Percentiles rank a stretch among this genome's conserved stretches.
phyloP scores from a whole-genome alignment of 305 asterid species.

The Stenogyne calaminthoides region DNA sequence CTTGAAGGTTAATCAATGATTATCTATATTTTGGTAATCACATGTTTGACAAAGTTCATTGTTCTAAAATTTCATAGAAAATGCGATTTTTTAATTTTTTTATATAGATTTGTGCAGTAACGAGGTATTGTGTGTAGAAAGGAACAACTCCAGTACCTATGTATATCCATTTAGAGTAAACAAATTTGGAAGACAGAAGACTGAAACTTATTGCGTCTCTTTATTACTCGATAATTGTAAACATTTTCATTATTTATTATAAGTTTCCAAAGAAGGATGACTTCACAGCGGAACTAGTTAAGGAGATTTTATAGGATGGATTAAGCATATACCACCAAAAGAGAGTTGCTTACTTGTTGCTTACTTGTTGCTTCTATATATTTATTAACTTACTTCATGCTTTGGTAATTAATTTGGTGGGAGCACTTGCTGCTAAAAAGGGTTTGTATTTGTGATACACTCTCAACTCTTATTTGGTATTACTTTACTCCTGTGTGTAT shows the following conservation, averaged over 20 bases:
- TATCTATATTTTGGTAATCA: background rate
- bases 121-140: background rate
- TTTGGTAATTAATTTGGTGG: background rate
- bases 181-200: background rate
- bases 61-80: background rate
- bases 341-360: background rate
- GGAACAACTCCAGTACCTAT: background rate
- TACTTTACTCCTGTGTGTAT: background rate
- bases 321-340: background rate
- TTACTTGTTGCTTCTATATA: background rate
- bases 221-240: background rate
- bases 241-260: too few relatives aligned
- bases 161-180: background rate
- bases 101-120: background rate
- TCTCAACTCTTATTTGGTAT: background rate
- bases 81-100: background rate
- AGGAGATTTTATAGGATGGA: background rate
- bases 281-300: background rate
- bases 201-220: background rate
- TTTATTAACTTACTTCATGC: background rate
- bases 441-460: background rate
- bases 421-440: background rate
- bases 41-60: background rate
- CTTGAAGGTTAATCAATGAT: constrained; percentile 14
- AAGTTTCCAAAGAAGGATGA: background rate